Evolutionary conservation across 345 rosid genomes (phyloP), one percentile per base, ranked within the genome.

Genomic region (Reutealis trisperma): DNA sequence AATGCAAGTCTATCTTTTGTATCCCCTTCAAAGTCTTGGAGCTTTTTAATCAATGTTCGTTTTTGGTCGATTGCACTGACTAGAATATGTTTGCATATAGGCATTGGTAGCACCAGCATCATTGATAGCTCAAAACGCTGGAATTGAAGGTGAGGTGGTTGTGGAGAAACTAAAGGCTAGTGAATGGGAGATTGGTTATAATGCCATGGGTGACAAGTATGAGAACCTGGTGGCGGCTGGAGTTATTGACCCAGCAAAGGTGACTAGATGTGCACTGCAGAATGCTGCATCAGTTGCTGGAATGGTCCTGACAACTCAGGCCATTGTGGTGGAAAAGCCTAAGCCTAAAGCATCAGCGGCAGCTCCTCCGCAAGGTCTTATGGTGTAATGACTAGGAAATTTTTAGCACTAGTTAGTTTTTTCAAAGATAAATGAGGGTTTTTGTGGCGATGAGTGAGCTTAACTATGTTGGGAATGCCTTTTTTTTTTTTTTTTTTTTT

Each of bases 271-370:
- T 76, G 98, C 90, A 2, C 83, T 96, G 73, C 99, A 96, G 85
- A 96, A 96, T 71, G 82, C 99, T 4, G 93, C 99, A 60, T 94
- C 99, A 1, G 97, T 96, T 52, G 98, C 98, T 1, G 98, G 98
- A 67, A 96, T 96, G 99, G 97, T 94, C 51, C 78, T 96, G 72
- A 96, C 98, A 72, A 96, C 99, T 54, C 99, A 96, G 75, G 99
- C 99, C 82, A 96, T 94, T 47, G 98, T 96, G 9, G 98, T 91
- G 0, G 99, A 92, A 77, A 96, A 94, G 86, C 74, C 72, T 0
- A 93, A 87, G 87, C 92, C 93, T 9, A 95, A 87, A 86, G 80
- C 90, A 63, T 51, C 89, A 0, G 88, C 79, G 0, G 90, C 83
- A 37, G 91, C 92, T 42, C 1, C 93, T 7, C 92, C 90, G 32